A percentile compares a stretch with the other conserved stretches of the same genome.
Conservation (phyloP, 371 early-diverging fungal genomes). For the Syncephalastrum racemosum region DNA sequence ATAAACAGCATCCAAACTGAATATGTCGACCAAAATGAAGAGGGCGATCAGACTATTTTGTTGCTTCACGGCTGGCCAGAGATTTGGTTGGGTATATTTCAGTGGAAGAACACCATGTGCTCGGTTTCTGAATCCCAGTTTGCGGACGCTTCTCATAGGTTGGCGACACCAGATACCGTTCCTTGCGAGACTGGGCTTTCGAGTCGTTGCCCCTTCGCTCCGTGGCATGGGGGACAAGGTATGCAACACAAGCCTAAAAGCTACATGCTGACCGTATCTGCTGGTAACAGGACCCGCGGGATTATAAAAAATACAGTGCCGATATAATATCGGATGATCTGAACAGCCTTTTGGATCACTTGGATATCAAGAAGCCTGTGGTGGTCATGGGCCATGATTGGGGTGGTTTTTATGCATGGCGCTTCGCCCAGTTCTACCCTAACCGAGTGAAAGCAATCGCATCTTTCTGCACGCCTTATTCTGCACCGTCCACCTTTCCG, state of each 20-base stretch:
- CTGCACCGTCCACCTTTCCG: constrained; percentile 33
- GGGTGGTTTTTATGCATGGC: constrained; percentile 72
- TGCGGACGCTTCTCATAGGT: constrained; percentile 47
- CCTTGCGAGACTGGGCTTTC: constrained; percentile 64
- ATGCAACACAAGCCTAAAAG: constrained; percentile 14
- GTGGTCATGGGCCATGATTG: constrained; percentile 77
- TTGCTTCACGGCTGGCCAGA: constrained; percentile 79
- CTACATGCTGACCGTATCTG: not conserved
- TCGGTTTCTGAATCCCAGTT: no score
- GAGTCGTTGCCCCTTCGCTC: constrained; percentile 69
- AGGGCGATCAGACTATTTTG: constrained; percentile 44
- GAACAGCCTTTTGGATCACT: constrained; percentile 59
- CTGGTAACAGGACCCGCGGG: constrained; percentile 44
- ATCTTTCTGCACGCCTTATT: constrained; percentile 67
- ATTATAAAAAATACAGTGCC: constrained; percentile 50
- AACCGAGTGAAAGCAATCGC: constrained; percentile 63
- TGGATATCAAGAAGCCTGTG: constrained; percentile 53
- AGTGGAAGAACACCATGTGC: no score
- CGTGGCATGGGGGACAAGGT: constrained; percentile 74
- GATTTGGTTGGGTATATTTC: constrained; percentile 25
- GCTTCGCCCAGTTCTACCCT: constrained; percentile 67
- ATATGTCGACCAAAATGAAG: constrained; percentile 70
- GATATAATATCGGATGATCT: constrained; percentile 58
- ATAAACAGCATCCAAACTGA: constrained; percentile 55
- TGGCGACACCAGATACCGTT: constrained; percentile 76